These are phyloP conservation scores for Delphinella strobiligena DNA, from an alignment of 2,329 filamentous ascomycete genomes.

Conservation along the genomic window DNA sequence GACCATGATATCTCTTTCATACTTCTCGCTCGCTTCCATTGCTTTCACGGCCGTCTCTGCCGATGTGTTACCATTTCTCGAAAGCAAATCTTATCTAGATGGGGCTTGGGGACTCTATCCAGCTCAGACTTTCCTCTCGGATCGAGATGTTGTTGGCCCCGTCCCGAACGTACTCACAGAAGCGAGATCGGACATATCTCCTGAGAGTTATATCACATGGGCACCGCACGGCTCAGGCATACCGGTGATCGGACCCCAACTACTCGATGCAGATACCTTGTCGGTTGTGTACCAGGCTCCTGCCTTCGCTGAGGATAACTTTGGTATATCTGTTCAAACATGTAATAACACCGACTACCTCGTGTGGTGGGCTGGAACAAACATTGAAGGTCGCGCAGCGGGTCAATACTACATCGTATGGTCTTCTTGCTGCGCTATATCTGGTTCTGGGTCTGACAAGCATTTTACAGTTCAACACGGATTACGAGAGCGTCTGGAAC, in stretches of 20 bases:
- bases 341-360: constrained; percentile 5
- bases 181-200: constrained; percentile 1
- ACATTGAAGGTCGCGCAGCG: background rate
- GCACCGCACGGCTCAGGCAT: background rate
- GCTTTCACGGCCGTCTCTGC: background rate
- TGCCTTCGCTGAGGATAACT: background rate
- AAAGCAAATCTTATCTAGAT: constrained; percentile 2
- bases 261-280: background rate
- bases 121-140: constrained; percentile 1
- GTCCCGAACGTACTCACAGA: constrained; percentile 1
- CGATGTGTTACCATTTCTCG: constrained; percentile 3
- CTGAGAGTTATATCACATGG: constrained; percentile 2
- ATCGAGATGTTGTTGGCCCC: constrained; percentile 1
- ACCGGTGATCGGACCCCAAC: background rate
- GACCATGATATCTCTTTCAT: too few species aligned
- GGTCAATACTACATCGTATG: constrained; percentile 1
- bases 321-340: background rate
- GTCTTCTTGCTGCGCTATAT: background rate
- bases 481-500: constrained; percentile 18
- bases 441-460: background rate
- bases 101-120: constrained; percentile 2
- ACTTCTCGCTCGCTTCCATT: background rate
- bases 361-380: constrained; percentile 3
- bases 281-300: constrained; percentile 1
- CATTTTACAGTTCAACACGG: constrained; percentile 11